Evolutionary conservation across 2,329 filamentous ascomycete genomes (phyloP).

Genomic region (Aspergillus fijiensis): DNA sequence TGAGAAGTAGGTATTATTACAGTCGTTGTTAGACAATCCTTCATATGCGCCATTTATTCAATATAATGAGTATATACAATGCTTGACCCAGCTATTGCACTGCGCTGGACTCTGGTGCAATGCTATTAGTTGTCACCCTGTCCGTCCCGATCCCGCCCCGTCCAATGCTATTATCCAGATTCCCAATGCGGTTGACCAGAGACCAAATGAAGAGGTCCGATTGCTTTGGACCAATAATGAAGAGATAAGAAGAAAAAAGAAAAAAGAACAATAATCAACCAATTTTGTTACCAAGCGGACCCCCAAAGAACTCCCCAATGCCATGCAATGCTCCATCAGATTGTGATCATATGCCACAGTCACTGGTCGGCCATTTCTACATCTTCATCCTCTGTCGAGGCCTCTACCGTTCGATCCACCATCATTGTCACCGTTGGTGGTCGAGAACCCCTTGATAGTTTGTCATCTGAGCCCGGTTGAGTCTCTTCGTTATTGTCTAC

Average conservation of each 20-base stretch:
- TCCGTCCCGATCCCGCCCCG: constrained; percentile 14
- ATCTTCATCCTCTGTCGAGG: constrained; percentile 39
- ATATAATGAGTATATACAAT: background rate
- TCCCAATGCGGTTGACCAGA: constrained; percentile 1
- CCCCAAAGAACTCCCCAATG: constrained; percentile 11
- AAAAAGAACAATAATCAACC: background rate
- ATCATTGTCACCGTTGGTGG: constrained; percentile 51
- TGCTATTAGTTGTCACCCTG: background rate
- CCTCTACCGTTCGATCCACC: constrained; percentile 54
- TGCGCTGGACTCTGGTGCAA: background rate
- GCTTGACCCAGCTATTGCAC: background rate
- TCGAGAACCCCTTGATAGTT: constrained; percentile 29
- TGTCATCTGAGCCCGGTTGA: constrained; percentile 17
- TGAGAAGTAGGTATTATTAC: too few species aligned
- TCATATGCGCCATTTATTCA: too few species aligned
- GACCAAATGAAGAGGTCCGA: background rate
- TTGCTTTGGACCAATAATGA: background rate
- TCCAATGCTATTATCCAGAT: constrained; percentile 4
- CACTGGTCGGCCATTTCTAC: constrained; percentile 57
- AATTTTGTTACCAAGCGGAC: background rate
- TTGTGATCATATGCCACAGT: background rate
- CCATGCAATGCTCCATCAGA: background rate
- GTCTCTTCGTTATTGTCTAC: constrained; percentile 15
- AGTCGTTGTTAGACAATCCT: too few species aligned
- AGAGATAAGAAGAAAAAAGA: background rate